Evolutionary conservation across 176 grass and related monocot species (phyloP), one percentile per base, ranked within the genome.

Genomic region (Thinopyrum elongatum): DNA sequence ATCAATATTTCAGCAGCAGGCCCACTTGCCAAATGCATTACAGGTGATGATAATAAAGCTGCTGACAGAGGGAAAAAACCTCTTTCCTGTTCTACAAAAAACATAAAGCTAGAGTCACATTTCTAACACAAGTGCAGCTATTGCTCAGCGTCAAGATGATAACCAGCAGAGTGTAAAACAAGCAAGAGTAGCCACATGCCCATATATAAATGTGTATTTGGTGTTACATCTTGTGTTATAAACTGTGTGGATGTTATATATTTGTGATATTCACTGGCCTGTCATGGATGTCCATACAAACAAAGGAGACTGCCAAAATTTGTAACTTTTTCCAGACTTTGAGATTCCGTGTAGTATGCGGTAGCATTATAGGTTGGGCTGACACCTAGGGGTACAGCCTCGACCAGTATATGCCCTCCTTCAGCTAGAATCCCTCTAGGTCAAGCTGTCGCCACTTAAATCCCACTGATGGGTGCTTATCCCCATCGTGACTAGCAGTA

Each of bases 1-100:
- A 94, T 81, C 87, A 98, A 92, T 79, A 94, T 78, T 87, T 94
- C 91, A 6, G 86, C 70, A 63, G 83, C 35, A 74, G 63, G 80
- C 14, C 86, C 91, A 84, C 85, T 88, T 63, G 79, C 78, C 64
- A 88, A 94, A 63, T 81, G 83, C 69, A 92, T 83, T 81, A 84
- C 55, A 63, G 88, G 91, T 80, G 90, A 98, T 44, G 96, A 98
- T 53, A 98, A 85, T 21, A 98, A 90, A 60, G 93, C 96, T 38
- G 90, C 90, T 76, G 91, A 95, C 23, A 98, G 65, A 78, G 90
- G 89, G 51, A 98, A 88, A 89, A 98, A 95, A 79, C 91, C 90
- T 83, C 70, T 87, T 88, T 98, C 96, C 96, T 98, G 79, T 88
- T 81, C 76, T 74, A 78, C 70, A 82, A 85, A 81, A 39, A 80